phyloP scores from a whole-genome alignment of 2,329 filamentous ascomycete genomes.

The Diaporthe longicolla region DNA sequence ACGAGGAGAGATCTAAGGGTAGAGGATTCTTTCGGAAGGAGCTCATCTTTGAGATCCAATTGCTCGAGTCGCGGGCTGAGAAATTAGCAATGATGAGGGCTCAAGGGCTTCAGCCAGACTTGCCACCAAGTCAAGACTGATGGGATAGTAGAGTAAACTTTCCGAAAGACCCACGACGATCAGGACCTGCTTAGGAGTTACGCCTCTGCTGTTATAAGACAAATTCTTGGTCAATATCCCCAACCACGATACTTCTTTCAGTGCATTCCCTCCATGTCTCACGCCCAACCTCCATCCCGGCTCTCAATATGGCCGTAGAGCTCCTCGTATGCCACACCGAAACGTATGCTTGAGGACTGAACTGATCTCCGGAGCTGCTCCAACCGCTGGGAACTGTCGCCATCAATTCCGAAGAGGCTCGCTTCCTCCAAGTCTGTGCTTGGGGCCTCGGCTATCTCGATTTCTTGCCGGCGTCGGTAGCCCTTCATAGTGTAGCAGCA shows the following conservation, averaged over 20 bases:
- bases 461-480: too few species aligned
- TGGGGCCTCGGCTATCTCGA: background rate
- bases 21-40: constrained; percentile 8
- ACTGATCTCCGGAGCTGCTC: background rate
- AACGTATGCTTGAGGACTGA: too few species aligned
- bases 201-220: background rate
- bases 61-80: background rate
- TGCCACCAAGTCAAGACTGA: background rate
- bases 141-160: background rate
- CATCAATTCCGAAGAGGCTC: background rate
- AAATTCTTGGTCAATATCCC: background rate
- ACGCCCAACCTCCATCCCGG: too few species aligned
- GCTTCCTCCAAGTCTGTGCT: background rate
- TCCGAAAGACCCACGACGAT: too few species aligned
- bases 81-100: background rate
- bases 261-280: too few species aligned
- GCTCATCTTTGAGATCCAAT: background rate
- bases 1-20: constrained; percentile 4
- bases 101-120: background rate
- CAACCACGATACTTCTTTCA: too few species aligned
- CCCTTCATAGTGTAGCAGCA: background rate
- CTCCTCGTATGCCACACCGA: background rate
- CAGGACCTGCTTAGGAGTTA: too few species aligned
- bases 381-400: fast-evolving
- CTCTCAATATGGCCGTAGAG: background rate